A percentile compares a stretch with the other conserved stretches of the same genome.
These are phyloP conservation scores for Aspergillus oerlinghausenensis DNA, from an alignment of 2,329 filamentous ascomycete species.

Conservation along the genomic window DNA sequence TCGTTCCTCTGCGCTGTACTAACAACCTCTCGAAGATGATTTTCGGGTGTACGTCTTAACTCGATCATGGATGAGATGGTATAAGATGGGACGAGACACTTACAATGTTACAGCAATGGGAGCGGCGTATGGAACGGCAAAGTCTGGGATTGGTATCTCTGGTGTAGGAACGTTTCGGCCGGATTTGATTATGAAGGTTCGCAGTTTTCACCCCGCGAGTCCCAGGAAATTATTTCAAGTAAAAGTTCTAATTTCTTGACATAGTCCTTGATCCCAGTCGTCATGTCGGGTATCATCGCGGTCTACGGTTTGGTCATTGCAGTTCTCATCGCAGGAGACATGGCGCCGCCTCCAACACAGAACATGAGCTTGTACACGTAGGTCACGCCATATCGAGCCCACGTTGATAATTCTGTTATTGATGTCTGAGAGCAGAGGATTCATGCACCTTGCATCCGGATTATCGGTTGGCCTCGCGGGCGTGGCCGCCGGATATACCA, in stretches of 20 bases:
- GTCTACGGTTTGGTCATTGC: conserved; percentile 97
- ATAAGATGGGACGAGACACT: conserved; percentile 11
- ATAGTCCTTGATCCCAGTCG: conserved; percentile 48
- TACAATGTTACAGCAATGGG: conserved; percentile 50
- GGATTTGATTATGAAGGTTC: conserved; percentile 65
- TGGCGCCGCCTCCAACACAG: conserved; percentile 63
- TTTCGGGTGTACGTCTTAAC: conserved; percentile 45
- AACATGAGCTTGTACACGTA: conserved; percentile 82
- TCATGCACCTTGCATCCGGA: conserved; percentile 89
- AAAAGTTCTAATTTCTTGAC: conserved; percentile 15
- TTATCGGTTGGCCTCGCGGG: conserved; percentile 89
- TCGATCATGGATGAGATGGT: conserved; percentile 6
- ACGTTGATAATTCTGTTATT: conserved; percentile 9
- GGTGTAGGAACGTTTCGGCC: conserved; percentile 63
- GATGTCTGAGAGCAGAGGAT: conserved; percentile 55
- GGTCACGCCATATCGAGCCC: conserved; percentile 26
- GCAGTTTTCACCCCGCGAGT: conserved; percentile 4
- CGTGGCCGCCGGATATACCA: conserved; percentile 90
- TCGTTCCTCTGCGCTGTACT: conserved; percentile 14
- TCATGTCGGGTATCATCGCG: conserved; percentile 99
- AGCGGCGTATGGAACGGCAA: conserved; percentile 64
- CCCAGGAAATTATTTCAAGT: neutral
- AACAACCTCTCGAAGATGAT: conserved; percentile 41
- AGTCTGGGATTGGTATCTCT: conserved; percentile 64
- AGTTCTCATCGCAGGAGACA: conserved; percentile 88